These are phyloP conservation scores for Ballota nigra DNA, from an alignment of 257 asterid species.

Conservation along the genomic window DNA sequence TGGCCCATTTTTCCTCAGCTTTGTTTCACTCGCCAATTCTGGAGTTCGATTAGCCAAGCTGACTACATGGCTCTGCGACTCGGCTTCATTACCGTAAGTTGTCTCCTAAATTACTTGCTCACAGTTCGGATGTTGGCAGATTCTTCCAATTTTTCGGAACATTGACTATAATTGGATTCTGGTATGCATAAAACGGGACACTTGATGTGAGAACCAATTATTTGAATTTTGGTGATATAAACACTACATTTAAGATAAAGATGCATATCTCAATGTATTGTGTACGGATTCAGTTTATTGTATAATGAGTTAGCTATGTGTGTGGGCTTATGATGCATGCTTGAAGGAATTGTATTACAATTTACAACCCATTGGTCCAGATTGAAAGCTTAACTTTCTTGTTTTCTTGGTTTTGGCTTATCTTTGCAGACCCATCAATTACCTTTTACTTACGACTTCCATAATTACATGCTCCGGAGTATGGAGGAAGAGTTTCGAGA, in stretches of 20 bases:
- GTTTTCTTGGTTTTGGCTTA: constrained; percentile 9
- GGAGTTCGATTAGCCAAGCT: constrained; percentile 92
- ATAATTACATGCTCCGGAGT: constrained; percentile 92
- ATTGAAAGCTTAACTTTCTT: background rate
- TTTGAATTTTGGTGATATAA: background rate
- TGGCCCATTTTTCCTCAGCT: constrained; percentile 48
- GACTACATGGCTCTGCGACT: constrained; percentile 90
- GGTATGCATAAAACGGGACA: background rate
- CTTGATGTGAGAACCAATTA: background rate
- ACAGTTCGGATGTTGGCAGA: background rate
- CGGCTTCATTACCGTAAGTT: constrained; percentile 78
- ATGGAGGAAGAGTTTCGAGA: constrained; percentile 98
- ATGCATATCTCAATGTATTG: background rate
- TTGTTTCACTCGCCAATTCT: constrained; percentile 96
- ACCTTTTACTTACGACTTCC: constrained; percentile 85
- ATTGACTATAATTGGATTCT: background rate
- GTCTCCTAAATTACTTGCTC: constrained; percentile 2
- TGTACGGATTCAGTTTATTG: background rate
- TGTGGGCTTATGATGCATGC: background rate
- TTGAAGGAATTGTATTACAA: background rate
- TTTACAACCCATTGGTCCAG: background rate
- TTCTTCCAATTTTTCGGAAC: background rate
- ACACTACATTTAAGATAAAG: background rate
- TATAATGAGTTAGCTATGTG: background rate
- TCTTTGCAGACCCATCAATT: constrained; percentile 79